Base-by-base conservation (phyloP, 306 rosid genomes). In the Quillaja saponaria region DNA sequence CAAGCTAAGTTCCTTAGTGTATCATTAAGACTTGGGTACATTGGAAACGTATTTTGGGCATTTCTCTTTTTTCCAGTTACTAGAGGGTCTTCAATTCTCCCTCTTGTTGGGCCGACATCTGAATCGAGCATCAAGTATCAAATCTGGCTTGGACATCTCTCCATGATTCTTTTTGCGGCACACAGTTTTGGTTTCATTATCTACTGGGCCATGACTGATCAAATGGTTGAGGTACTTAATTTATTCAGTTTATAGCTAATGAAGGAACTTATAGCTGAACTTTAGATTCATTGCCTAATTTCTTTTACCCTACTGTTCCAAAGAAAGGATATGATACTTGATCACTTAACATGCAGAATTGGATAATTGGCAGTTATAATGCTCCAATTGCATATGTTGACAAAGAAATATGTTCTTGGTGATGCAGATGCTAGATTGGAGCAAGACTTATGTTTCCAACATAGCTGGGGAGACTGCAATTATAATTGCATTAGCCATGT, bases 61-160 rank as follows among this genome's bases (percentile, higher is more conserved):
- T 85, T 88, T 68, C 75, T 88, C n/a, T 88, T 88, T 76, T 87
- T 87, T 59, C 95, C 95, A 0, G 80, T 87, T 1, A 76, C 88
- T 37, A 71, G 88, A 75, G 81, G 81, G 11, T 87, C 95, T 61
- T 81, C 95, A 2, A 58, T 87, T 60, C 44, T 87, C 64, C 85
- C 86, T 19, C 74, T 84, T 1, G 44, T 84, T 57, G 86, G 91
- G 13, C 78, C 84, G 34, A 79, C 88, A 5, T 82, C 95, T 0
- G 91, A 87, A 57, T 84, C 95, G 1, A 78, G 81, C 68, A 78
- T 87, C 64, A 87, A 84, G 48, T 82, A 87, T 16, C 91, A 87
- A 48, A 82, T 78, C 8, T 84, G 95, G 91, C 86, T 87, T 47
- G 95, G 88, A 8, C 90, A 88, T 55, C 53, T 81, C 53, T 77